Percentiles rank a stretch among this genome's conserved stretches.
Conservation (phyloP, 2,329 filamentous ascomycete genomes). For the Phialophora chinensis region DNA sequence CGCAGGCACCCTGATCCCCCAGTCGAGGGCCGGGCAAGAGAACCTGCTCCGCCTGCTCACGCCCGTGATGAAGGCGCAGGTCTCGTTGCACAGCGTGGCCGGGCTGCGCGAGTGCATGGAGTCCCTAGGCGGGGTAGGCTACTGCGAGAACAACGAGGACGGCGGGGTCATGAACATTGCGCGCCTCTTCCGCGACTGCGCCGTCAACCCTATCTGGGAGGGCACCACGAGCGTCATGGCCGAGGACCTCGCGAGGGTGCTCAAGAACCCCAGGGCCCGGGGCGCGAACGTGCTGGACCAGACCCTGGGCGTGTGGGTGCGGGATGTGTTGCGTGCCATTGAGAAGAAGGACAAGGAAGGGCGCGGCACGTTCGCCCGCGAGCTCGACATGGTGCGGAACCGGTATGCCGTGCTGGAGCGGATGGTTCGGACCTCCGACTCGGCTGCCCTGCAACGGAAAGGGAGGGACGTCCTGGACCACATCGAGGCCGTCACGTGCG, state of each 20-base stretch:
- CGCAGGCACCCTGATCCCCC: conserved; percentile 37
- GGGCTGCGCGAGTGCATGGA: conserved; percentile 43
- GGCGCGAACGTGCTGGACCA: conserved; percentile 18
- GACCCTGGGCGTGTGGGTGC: conserved; percentile 26
- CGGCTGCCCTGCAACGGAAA: conserved; percentile 21
- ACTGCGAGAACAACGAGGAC: conserved; percentile 44
- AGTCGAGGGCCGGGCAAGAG: conserved; percentile 33
- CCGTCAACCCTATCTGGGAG: conserved; percentile 71
- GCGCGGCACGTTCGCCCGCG: neutral
- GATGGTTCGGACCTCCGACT: conserved; percentile 13
- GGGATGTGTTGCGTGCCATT: conserved; percentile 18
- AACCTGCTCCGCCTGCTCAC: conserved; percentile 44
- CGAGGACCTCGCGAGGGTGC: conserved; percentile 34
- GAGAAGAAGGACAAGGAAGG: neutral
- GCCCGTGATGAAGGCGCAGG: conserved; percentile 45
- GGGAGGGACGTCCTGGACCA: conserved; percentile 30
- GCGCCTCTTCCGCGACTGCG: conserved; percentile 67
- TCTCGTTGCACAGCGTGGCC: conserved; percentile 31
- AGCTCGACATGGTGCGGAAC: conserved; percentile 22
- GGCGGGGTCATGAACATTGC: conserved; percentile 70
- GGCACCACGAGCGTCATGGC: conserved; percentile 69
- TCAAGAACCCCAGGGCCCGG: conserved; percentile 23
- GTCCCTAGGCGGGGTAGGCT: conserved; percentile 43
- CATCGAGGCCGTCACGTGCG: conserved; percentile 42
- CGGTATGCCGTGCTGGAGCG: conserved; percentile 23